Evolutionary conservation across 495 filamentous ascomycete species (phyloP), one percentile per base, ranked within the genome.

Genomic region (Poronia punctata): DNA sequence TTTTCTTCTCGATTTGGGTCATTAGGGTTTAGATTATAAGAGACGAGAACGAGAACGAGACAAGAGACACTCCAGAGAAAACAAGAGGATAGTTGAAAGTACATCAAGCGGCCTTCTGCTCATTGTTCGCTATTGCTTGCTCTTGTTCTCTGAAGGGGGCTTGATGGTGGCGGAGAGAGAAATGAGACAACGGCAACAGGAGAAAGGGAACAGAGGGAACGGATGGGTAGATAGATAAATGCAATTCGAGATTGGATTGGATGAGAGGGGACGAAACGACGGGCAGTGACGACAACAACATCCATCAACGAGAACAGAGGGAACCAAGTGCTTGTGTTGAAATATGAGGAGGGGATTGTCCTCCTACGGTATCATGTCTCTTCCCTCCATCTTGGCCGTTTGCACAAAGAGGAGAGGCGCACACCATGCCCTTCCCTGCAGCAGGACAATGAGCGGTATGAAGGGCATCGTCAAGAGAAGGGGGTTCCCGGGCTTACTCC

Each of bases 31-130:
- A 21, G 11, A 38, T 1, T 11, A 25, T 38, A 21, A 38, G 9
- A 18, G 16, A 12, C 27, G 20, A 24, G 28, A 18, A 45, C 42
- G 42, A 45, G 42, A 42, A n/a, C 17, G 23, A 42, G 40, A 42
- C 40, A 39, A 39, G 11, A 38, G 14, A 29, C 30, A 17, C 25
- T n/a, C n/a, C 10, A 18, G 16, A 28, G 22, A 35, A 42, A 12
- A 42, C 40, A 45, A 45, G 42, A 38, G 35, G 35, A 38, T 45
- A 33, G 42, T 45, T 44, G 26, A n/a, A 8, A 7, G 21, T 38
- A 29, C 16, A 36, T 20, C 33, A 24, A 35, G 42, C 14, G 10
- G 41, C 20, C 33, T n/a, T 31, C 26, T 35, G 19, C 26, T 37
- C 26, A 44, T 44, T 44, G 34, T 45, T 38, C 33, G 18, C 34